These are phyloP conservation scores for Colletotrichum coccodes DNA, from an alignment of 2,329 filamentous ascomycete species.

Conservation along the genomic window DNA sequence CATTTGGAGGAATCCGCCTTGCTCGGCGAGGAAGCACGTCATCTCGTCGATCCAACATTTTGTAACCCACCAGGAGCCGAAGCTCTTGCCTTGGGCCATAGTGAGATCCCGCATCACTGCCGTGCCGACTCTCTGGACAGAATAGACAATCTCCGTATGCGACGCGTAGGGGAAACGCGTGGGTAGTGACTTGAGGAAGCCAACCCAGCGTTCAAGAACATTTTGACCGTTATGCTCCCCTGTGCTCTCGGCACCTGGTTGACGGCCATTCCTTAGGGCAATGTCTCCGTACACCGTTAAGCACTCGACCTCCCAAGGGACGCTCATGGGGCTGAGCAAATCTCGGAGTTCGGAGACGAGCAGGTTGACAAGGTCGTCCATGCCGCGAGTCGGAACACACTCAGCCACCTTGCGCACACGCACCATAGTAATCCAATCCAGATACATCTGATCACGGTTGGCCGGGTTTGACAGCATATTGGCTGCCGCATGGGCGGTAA, in stretches of 20 bases:
- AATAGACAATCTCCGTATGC: conserved; percentile 79
- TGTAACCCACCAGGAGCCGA: conserved; percentile 93
- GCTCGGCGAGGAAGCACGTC: conserved; percentile 88
- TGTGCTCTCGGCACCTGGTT: conserved; percentile 48
- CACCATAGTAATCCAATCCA: conserved; percentile 83
- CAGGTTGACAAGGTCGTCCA: conserved; percentile 73
- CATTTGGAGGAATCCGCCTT: conserved; percentile 85
- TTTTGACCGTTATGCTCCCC: conserved; percentile 63
- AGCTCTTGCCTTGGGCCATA: conserved; percentile 80
- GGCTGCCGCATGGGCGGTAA: conserved; percentile 92
- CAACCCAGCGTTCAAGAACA: conserved; percentile 82
- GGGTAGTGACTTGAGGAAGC: conserved; percentile 76
- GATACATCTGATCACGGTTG: conserved; percentile 94
- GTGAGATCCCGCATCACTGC: conserved; percentile 85
- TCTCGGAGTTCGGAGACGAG: conserved; percentile 75
- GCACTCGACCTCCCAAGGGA: conserved; percentile 73
- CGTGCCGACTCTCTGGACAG: conserved; percentile 79
- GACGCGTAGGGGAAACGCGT: conserved; percentile 78
- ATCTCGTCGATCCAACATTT: conserved; percentile 97
- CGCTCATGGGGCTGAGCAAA: conserved; percentile 74
- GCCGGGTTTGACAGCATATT: conserved; percentile 91
- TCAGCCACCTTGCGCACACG: conserved; percentile 71
- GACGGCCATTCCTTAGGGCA: conserved; percentile 56
- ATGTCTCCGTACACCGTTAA: conserved; percentile 70
- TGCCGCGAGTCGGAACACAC: conserved; percentile 68